Conservation (phyloP, 176 grass and related monocot species). For the Saccharum spontaneum region DNA sequence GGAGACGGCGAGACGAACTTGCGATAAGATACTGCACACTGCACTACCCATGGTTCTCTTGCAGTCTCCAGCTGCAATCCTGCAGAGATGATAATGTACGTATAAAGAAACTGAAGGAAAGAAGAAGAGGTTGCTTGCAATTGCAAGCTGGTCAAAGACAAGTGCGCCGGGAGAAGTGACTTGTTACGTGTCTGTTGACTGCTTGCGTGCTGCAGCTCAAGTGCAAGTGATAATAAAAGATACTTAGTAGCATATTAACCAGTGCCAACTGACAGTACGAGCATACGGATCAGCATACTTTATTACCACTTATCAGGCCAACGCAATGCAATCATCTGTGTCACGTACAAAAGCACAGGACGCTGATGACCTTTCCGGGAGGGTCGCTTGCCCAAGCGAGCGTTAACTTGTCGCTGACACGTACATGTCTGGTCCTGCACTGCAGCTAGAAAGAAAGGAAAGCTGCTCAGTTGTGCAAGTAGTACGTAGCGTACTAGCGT, state of each 20-base stretch:
- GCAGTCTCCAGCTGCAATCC: not conserved
- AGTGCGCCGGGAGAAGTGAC: conserved; percentile 7
- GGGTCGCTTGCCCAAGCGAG: too few relatives aligned
- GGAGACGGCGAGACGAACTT: not conserved
- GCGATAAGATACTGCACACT: not conserved
- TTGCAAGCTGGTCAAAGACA: conserved; percentile 28
- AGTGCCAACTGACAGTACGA: not conserved
- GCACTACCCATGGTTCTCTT: not conserved
- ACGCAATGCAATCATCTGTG: not conserved
- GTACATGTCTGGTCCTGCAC: not conserved
- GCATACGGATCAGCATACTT: not conserved
- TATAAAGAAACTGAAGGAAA: not conserved
- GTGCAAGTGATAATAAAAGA: not conserved
- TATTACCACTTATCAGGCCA: not conserved
- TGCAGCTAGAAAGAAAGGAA: not conserved
- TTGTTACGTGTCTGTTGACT: conserved; percentile 10
- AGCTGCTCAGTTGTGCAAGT: not conserved
- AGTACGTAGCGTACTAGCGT: conserved; percentile 2
- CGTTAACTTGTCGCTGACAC: not conserved
- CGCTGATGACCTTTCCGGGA: too few relatives aligned
- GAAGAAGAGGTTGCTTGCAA: not conserved
- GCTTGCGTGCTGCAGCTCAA: not conserved
- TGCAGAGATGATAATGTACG: not conserved
- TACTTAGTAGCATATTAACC: not conserved
- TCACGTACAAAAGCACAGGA: not conserved